Evolutionary conservation across 352 stramenopile genomes (phyloP), one percentile per base, ranked within the genome.

Genomic region (Phytophthora colocasiae): DNA sequence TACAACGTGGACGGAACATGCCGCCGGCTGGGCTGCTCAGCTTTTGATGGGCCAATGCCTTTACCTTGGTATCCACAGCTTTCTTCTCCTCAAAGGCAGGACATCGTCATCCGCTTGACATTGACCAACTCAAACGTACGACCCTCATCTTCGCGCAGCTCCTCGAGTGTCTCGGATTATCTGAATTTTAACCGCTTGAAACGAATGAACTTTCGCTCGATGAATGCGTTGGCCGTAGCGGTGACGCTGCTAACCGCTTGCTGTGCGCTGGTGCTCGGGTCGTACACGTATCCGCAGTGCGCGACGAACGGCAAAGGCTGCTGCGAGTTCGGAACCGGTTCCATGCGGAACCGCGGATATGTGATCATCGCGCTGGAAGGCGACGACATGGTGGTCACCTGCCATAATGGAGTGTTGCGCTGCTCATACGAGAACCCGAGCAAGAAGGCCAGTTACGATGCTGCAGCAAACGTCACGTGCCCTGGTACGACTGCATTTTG

Each of bases 311-410:
- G 63, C 38, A 73, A 73, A 32, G 78, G 74, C 56, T 91, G 84
- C 71, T 92, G 81, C 63, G 52, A 66, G 32, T 87, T 88, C 34
- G 78, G 77, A 58, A 76, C 61, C 32, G 72, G 71, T 19, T 74
- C 62, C 38, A 92, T 92, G 84, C 73, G 67, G 43, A 79, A 81
- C 62, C 84, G 71, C 27, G 84, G 84, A 27, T 90, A 88, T 69
- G 63, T 87, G 10, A 76, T 91, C 29, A 58, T 87, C 38, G 51
- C 58, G 36, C 27, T 89, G 40, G 60, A 78, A 43, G 75, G 75
- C 10, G 70, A 74, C 34, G 78, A 80, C 52, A 82, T 83, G 53
- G 80, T 87, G 47, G 76, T 92, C 66, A 92, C 84, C 27, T 92
- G 84, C 71, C 75, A 67, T 38, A 66, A 78, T 43, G 75, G 77